phyloP scores from a whole-genome alignment of 1,284 basidiomycete species.

The Cutaneotrichosporon daszewskae region DNA sequence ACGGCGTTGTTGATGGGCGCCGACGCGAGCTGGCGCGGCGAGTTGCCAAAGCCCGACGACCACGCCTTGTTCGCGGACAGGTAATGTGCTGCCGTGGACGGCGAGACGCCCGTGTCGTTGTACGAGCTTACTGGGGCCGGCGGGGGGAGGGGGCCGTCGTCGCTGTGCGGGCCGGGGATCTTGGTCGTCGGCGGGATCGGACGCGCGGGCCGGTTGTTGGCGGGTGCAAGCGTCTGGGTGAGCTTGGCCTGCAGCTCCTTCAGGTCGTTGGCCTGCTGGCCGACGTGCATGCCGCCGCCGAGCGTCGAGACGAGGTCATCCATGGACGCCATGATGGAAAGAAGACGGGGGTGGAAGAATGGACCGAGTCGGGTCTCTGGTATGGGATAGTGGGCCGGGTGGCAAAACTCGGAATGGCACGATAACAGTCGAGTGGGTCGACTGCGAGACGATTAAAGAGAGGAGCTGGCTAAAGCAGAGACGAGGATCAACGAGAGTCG shows the following conservation, averaged over 20 bases:
- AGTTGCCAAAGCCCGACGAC: conserved; percentile 18
- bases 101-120: conserved; percentile 25
- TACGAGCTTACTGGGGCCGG: conserved; percentile 43
- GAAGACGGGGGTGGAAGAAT: no score
- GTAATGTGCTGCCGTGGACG: conserved; percentile 15
- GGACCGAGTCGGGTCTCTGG: no score
- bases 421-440: no score
- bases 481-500: no score
- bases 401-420: no score
- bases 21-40: conserved; percentile 18
- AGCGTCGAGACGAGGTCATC: conserved; percentile 41
- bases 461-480: no score
- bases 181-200: conserved; percentile 29
- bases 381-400: no score
- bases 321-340: conserved; percentile 28
- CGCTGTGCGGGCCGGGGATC: conserved; percentile 11
- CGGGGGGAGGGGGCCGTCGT: conserved; percentile 29
- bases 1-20: not conserved
- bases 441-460: no score
- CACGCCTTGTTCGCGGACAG: conserved; percentile 8
- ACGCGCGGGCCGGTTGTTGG: conserved; percentile 16
- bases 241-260: conserved; percentile 26
- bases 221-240: conserved; percentile 10
- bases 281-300: conserved; percentile 31
- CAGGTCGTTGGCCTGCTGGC: conserved; percentile 38